phyloP scores from a whole-genome alignment of 1,139 yeast species.

The Kluyveromyces sp. region DNA sequence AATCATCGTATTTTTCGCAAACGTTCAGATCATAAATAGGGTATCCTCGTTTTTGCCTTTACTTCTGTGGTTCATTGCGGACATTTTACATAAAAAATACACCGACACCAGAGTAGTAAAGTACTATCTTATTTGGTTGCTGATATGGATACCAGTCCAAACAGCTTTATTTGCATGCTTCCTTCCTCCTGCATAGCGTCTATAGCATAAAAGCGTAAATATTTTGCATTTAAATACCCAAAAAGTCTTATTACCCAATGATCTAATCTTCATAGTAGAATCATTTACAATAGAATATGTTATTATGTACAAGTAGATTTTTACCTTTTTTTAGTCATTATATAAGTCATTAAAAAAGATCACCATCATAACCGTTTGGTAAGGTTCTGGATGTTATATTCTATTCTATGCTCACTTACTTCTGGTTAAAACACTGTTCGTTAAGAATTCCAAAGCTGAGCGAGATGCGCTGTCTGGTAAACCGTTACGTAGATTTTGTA shows the following conservation, averaged over 20 bases:
- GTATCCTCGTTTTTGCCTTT: conserved; percentile 71
- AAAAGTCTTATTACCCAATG: too few species aligned
- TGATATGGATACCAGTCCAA: conserved; percentile 52
- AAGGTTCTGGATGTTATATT: neutral
- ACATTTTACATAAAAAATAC: conserved; percentile 20
- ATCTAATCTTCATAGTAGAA: too few species aligned
- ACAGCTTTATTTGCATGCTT: conserved; percentile 56
- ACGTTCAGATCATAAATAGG: conserved; percentile 79
- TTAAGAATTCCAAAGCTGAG: conserved; percentile 76
- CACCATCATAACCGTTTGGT: neutral
- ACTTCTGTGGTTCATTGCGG: conserved; percentile 63
- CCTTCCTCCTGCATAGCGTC: conserved; percentile 63
- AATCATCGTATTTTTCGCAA: conserved; percentile 58
- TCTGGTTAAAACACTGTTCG: conserved; percentile 78
- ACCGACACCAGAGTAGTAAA: conserved; percentile 17
- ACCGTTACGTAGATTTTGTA: conserved; percentile 51
- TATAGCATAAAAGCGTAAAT: too few species aligned
- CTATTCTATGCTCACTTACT: conserved; percentile 38
- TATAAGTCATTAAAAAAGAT: neutral
- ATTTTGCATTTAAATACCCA: too few species aligned
- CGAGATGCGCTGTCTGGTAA: conserved; percentile 88
- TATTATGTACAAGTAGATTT: neutral
- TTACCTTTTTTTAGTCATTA: neutral
- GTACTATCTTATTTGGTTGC: conserved; percentile 36
- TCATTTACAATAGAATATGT: too few species aligned